Conservation (phyloP, 2,329 filamentous ascomycete species). For the Cordyceps militaris region DNA sequence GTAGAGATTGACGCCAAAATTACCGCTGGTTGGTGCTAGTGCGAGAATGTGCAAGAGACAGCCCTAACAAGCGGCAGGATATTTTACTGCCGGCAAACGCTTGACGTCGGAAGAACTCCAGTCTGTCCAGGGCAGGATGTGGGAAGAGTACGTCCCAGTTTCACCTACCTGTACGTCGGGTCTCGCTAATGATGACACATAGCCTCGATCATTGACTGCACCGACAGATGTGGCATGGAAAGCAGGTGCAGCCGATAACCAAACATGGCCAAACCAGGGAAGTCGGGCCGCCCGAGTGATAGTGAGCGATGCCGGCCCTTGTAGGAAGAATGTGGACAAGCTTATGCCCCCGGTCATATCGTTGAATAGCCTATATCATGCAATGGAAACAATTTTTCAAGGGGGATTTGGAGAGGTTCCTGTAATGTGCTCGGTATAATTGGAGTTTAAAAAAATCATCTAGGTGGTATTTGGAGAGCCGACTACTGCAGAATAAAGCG, state of each 20-base stretch:
- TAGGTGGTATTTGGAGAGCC: too few relatives aligned
- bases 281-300: background rate
- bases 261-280: background rate
- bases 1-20: slow-evolving; percentile 99
- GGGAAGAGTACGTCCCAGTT: slow-evolving; percentile 61
- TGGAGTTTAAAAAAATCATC: too few relatives aligned
- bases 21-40: slow-evolving; percentile 65
- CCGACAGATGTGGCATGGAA: background rate
- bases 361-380: too few relatives aligned
- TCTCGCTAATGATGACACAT: slow-evolving; percentile 11
- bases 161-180: background rate
- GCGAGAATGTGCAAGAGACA: background rate
- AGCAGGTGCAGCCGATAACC: background rate
- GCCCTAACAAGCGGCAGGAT: slow-evolving; percentile 36
- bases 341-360: too few relatives aligned
- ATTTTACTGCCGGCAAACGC: slow-evolving; percentile 81
- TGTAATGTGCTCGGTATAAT: too few relatives aligned
- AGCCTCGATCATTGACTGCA: slow-evolving; percentile 32
- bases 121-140: slow-evolving; percentile 80
- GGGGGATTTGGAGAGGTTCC: too few relatives aligned
- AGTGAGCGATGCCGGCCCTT: background rate
- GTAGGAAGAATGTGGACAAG: background rate
- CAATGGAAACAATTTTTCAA: background rate
- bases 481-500: too few relatives aligned
- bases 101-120: slow-evolving; percentile 82